These are phyloP conservation scores for Cymbopogon citratus DNA, from an alignment of 176 grass and related monocot species.

Conservation along the genomic window DNA sequence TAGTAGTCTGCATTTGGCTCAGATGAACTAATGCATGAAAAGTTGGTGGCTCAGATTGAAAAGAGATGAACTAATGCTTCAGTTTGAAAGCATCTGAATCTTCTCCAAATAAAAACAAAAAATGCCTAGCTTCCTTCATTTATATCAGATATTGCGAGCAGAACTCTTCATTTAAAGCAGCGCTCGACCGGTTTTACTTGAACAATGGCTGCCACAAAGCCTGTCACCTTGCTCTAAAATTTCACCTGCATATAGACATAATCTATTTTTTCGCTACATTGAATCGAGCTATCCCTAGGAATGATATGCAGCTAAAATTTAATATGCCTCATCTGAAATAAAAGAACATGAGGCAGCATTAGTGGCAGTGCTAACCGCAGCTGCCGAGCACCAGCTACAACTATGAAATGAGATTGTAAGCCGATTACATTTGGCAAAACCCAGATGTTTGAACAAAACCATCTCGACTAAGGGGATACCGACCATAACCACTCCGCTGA, in stretches of 20 bases:
- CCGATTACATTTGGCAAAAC: conserved; percentile 78
- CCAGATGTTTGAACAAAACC: conserved; percentile 86
- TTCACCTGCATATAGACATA: conserved; percentile 37
- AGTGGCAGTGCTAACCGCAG: conserved; percentile 21
- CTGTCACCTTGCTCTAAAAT: conserved; percentile 26
- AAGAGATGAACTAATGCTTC: no score
- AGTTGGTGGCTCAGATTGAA: no score
- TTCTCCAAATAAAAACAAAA: neutral
- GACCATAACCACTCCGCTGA: conserved; percentile 36
- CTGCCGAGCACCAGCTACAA: conserved; percentile 39
- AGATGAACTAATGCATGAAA: conserved; percentile 5
- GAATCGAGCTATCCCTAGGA: conserved; percentile 35
- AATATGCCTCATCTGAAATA: conserved; percentile 53
- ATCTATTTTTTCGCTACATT: conserved; percentile 41
- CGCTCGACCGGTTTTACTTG: conserved; percentile 30
- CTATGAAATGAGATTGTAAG: conserved; percentile 37
- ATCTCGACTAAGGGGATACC: conserved; percentile 42
- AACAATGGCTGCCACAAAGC: conserved; percentile 22
- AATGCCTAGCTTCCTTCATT: neutral
- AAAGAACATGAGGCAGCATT: conserved; percentile 60
- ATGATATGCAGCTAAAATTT: conserved; percentile 44
- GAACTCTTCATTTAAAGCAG: conserved; percentile 1
- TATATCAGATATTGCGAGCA: neutral
- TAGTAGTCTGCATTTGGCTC: neutral
- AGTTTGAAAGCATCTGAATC: neutral